Conservation (phyloP, 2,329 filamentous ascomycete genomes). For the Colletotrichum paranaense region DNA sequence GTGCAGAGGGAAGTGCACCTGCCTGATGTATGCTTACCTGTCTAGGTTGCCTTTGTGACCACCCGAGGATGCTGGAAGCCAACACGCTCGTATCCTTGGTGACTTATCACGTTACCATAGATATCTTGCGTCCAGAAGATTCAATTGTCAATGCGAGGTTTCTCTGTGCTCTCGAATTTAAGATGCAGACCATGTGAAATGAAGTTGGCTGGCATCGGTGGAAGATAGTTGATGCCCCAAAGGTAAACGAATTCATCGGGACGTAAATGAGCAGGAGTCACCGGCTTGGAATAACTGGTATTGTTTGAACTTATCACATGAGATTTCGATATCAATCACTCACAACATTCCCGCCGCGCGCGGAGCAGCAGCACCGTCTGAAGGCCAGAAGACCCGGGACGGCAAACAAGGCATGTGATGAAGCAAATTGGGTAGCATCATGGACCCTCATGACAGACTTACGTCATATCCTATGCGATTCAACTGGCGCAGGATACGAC, state of each 20-base stretch:
- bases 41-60: background rate
- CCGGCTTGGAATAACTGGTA: background rate
- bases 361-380: background rate
- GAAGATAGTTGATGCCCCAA: too few relatives aligned
- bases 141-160: background rate
- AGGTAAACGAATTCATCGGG: background rate
- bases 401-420: background rate
- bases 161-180: background rate
- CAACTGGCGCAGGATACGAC: too few relatives aligned
- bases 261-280: accelerated
- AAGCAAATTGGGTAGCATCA: background rate
- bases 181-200: too few relatives aligned
- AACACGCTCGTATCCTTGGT: background rate
- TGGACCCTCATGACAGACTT: background rate
- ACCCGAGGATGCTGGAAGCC: background rate
- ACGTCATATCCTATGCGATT: too few relatives aligned
- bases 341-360: background rate
- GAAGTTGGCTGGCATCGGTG: too few relatives aligned
- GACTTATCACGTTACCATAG: accelerated
- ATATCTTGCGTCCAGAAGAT: background rate
- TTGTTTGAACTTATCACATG: accelerated
- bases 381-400: background rate
- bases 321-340: background rate
- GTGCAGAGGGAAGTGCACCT: background rate
- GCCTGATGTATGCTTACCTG: background rate